phyloP scores from a whole-genome alignment of 2,329 filamentous ascomycete species.

The Xylaria sp. region DNA sequence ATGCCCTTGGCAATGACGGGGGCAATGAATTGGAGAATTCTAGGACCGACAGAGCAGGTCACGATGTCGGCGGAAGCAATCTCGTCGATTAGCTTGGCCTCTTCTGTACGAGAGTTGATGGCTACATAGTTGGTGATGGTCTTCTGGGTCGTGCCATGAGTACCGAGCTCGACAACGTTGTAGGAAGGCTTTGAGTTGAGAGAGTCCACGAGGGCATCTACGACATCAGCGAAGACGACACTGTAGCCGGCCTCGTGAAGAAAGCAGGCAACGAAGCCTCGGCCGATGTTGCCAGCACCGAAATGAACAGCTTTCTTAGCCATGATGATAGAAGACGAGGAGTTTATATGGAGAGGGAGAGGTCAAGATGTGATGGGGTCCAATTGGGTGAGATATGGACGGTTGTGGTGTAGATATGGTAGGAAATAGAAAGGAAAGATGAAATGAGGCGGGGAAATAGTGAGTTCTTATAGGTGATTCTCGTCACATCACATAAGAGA shows the following conservation, averaged over 20 bases:
- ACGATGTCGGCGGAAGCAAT: conserved; percentile 88
- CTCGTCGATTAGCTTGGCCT: conserved; percentile 80
- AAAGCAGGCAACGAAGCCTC: conserved; percentile 88
- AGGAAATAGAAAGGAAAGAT: neutral
- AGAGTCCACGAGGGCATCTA: conserved; percentile 78
- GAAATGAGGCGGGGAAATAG: conserved; percentile 22
- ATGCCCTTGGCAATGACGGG: conserved; percentile 95
- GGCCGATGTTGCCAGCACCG: conserved; percentile 84
- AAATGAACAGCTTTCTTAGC: conserved; percentile 80
- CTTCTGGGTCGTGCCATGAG: conserved; percentile 75
- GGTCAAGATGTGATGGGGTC: neutral
- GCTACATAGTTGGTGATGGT: conserved; percentile 94
- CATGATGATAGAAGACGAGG: conserved; percentile 45
- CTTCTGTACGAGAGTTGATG: conserved; percentile 90
- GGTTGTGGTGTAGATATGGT: neutral
- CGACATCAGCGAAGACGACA: conserved; percentile 95
- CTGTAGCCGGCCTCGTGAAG: conserved; percentile 94
- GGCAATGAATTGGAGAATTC: conserved; percentile 95
- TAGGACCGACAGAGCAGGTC: conserved; percentile 96
- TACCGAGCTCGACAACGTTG: conserved; percentile 90
- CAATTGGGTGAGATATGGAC: neutral
- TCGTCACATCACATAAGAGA: conserved; percentile 8
- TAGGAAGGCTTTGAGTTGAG: conserved; percentile 80
- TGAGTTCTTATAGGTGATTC: conserved; percentile 25
- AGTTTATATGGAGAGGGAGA: neutral